Evolutionary conservation across 495 filamentous ascomycete genomes (phyloP).

Genomic region (Penicillium malachiteum): DNA sequence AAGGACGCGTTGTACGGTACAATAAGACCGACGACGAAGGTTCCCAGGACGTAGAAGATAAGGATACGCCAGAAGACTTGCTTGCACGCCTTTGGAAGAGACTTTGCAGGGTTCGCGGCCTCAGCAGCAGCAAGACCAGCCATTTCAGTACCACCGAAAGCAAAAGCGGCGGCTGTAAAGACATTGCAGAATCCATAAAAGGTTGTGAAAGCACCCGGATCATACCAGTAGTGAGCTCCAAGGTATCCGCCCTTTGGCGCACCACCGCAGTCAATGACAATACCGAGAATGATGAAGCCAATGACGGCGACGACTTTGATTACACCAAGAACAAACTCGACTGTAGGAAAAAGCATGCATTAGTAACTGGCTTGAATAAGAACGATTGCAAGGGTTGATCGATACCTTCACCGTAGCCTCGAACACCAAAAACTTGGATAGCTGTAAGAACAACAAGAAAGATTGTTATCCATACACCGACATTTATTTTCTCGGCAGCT

Average conservation of each 20-base stretch:
- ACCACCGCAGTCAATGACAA: constrained; percentile 69
- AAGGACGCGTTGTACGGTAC: constrained; percentile 53
- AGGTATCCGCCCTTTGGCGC: constrained; percentile 54
- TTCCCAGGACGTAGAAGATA: constrained; percentile 70
- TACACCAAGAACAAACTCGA: constrained; percentile 44
- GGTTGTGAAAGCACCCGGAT: constrained; percentile 69
- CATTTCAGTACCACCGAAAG: constrained; percentile 71
- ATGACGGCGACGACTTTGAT: constrained; percentile 59
- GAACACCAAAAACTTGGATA: constrained; percentile 55
- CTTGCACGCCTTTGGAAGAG: constrained; percentile 65
- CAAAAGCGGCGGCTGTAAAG: constrained; percentile 73
- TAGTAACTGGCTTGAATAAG: not conserved
- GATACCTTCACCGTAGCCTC: constrained; percentile 69
- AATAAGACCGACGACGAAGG: constrained; percentile 73
- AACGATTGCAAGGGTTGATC: not conserved
- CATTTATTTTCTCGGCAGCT: constrained; percentile 50
- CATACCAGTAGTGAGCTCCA: constrained; percentile 63
- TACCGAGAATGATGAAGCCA: constrained; percentile 69
- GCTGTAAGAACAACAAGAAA: constrained; percentile 48
- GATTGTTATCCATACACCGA: constrained; percentile 64
- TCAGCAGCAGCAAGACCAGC: constrained; percentile 74
- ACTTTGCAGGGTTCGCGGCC: constrained; percentile 60
- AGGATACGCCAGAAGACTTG: constrained; percentile 77
- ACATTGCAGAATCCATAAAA: constrained; percentile 72
- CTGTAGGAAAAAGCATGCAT: constrained; percentile 8